Evolutionary conservation across 139 green algal genomes (phyloP), one percentile per base, ranked within the genome.

Genomic region (Auxenochlorella protothecoides): DNA sequence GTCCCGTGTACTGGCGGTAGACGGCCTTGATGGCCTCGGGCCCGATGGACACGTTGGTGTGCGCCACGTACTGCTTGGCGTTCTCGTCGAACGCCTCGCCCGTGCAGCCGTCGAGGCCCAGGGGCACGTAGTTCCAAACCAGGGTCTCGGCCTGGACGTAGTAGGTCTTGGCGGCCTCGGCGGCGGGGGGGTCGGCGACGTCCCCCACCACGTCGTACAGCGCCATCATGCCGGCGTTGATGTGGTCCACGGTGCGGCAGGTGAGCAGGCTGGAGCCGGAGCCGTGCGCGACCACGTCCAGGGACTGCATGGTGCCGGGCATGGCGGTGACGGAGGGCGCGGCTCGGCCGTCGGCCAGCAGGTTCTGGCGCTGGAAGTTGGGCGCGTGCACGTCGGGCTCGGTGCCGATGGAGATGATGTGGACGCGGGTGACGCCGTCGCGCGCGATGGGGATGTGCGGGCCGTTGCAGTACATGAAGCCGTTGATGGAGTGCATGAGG

Each of bases 301-400:
- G 52, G 11, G 69, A 69, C 55, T 78, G 64, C 79, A 85, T 86
- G 13, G 68, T 62, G 4, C 84, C 84, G 51, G 78, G 79, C 68
- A 83, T 66, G 53, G 84, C 63, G 59, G 54, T 13, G 6, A 81
- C 56, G 4, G 68, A 55, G 51, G 74, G 59, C 54, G 11, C 54
- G 56, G 66, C 44, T n/a, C 76, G 74, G 56, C 71, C 74, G 54
- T 80, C 68, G 59, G 68, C 14, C 57, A 61, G 16, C 10, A 74
- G n/a, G 61, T n/a, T 74, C 51, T 44, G 13, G 9, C 53, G 11
- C 10, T 15, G 57, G 14, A 87, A 74, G 77, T 81, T 89, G 75
- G 88, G 86, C 4, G 85, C 85, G 84, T 93, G 88, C 79, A 93
- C 76, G 82, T 92, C 88, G 6, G 76, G 62, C 59, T 81, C 71